Evolutionary conservation across 2,329 filamentous ascomycete species (phyloP), one percentile per base, ranked within the genome.

Genomic region (Cladophialophora carrionii): DNA sequence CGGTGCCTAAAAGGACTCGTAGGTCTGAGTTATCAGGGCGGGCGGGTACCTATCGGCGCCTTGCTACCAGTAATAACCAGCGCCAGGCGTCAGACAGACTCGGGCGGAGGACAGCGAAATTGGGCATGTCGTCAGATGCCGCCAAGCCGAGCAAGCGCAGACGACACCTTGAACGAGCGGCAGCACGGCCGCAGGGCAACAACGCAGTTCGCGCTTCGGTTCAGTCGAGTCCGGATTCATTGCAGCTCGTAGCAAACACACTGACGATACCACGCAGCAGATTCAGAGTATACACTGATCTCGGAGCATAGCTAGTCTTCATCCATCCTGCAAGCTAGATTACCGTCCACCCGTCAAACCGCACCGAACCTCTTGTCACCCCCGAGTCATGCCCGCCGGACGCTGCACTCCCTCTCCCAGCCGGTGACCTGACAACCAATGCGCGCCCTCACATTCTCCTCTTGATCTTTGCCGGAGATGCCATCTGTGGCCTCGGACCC

Each of bases 401-500:
- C 61, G 24, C 57, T 26, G 48, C 43, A 60, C 31, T 41, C 57
- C 48, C 48, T 52, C 57, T 24, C 37, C 54, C 22, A 43, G 22
- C 58, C 66, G 63, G 55, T 68, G 63, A 66, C 63, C 54, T 43
- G 1, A 49, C 37, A 52, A 20, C 57, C 61, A 59, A 68, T 68
- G 66, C 66, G 34, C 62, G 55, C 57, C 43, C 24, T 60, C 22
- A 56, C 26, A n/a, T 14, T 49, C 12, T 41, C 26, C 57, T 62
- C 26, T 24, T 61, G 20, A 62, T 49, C 43, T 31, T 41, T 48
- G 51, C 60, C 61, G 62, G 70, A 66, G 61, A 72, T 72, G 70
- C 69, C 69, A 43, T 57, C 66, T 34, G 63, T 70, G 57, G 61
- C 68, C 20, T 59, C 66, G 43, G 69, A 72, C 7, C 51, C 70